phyloP scores from a whole-genome alignment of 1,284 basidiomycete species.

The Sanghuangporus weigelae region DNA sequence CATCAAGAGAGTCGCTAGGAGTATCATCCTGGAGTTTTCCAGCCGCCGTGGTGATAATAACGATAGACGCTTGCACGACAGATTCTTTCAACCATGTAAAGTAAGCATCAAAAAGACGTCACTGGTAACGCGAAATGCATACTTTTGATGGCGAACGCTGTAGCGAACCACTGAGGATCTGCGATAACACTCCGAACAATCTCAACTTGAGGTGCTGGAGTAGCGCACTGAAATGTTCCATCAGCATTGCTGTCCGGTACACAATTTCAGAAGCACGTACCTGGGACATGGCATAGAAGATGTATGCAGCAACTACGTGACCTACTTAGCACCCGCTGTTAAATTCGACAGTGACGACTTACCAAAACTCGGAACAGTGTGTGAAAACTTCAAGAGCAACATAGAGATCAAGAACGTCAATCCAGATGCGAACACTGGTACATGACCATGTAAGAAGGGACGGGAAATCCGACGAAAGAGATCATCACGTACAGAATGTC shows the following conservation, averaged over 20 bases:
- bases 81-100: conserved; percentile 25
- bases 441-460: neutral
- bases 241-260: neutral
- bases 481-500: conserved; percentile 31
- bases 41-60: conserved; percentile 40
- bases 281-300: conserved; percentile 41
- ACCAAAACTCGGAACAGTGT: conserved; percentile 35
- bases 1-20: conserved; percentile 33
- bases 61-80: conserved; percentile 39
- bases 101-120: neutral
- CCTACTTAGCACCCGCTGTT: neutral
- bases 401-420: conserved; percentile 39
- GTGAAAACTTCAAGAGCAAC: conserved; percentile 38
- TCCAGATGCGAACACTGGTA: conserved; percentile 37
- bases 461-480: neutral
- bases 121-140: neutral
- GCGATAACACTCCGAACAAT: conserved; percentile 38
- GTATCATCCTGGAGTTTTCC: conserved; percentile 39
- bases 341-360: conserved; percentile 17
- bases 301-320: conserved; percentile 35
- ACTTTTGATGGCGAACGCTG: conserved; percentile 42
- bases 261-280: conserved; percentile 20
- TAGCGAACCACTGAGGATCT: conserved; percentile 40
- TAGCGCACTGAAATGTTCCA: conserved; percentile 28
- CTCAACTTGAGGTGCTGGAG: conserved; percentile 41